Evolutionary conservation across 345 rosid species (phyloP), one percentile per base, ranked within the genome.

Genomic region (Brassica cretica): DNA sequence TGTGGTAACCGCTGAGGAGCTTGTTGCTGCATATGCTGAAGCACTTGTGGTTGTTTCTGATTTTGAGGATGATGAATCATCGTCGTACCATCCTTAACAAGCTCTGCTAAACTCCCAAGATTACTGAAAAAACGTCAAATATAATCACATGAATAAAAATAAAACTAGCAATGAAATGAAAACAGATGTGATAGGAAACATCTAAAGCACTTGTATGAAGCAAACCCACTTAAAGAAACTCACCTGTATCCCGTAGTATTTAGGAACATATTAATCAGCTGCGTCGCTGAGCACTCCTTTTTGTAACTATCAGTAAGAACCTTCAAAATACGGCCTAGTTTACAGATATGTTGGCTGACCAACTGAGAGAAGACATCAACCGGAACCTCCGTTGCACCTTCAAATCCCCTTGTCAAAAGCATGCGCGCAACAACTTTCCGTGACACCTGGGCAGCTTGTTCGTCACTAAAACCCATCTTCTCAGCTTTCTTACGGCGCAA

Each of bases 251-350:
- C 95, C 5, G 84, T 74, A 21, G 84, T 83, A 70, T 91, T 90
- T 76, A 94, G 93, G 80, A 94, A 94, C 98, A 94, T 94, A 80
- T 85, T 91, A 61, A 94, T 81, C 72, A 94, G 84, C 83, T 92
- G 98, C 70, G 83, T 33, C 11, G 95, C 96, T 14, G 98, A 89
- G 83, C 90, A 92, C 75, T 92, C 95, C 80, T 85, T 87, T 81
- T 85, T 85, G 87, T 94, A 94, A 85, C 87, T 91, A 80, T 91
- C 96, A 66, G 91, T 70, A 21, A 94, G 95, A 85, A 91, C 78
- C 84, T 86, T 94, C 82, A 92, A 82, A 55, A 41, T 88, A 49
- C 84, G 82, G 41, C 97, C 98, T 24, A 92, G 84, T 82, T 92
- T 92, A 84, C 74, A 72, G 59, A 91, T 80, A 85, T 92, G 97